A percentile compares a stretch with the other conserved stretches of the same genome.
Evolutionary conservation across 768 basidiomycete genomes (phyloP).

Genomic region (Hygrocybe coccinea): DNA sequence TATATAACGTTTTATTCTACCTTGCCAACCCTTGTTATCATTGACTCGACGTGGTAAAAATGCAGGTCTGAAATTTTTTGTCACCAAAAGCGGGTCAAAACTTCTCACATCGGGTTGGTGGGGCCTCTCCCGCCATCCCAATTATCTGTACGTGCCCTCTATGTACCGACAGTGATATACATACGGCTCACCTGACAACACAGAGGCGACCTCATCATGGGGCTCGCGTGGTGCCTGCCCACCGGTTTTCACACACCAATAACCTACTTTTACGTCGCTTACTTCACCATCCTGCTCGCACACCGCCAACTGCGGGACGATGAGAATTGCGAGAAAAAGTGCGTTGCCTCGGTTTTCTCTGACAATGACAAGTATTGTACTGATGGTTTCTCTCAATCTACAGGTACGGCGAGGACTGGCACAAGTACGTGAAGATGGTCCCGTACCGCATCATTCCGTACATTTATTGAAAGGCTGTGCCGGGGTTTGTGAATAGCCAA

Average conservation of each 20-base stretch:
- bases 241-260: conserved; percentile 89
- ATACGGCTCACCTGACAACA: background rate
- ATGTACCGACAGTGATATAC: background rate
- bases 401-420: conserved; percentile 94
- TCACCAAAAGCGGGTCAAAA: conserved; percentile 82
- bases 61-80: conserved; percentile 70
- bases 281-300: conserved; percentile 84
- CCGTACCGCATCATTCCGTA: conserved; percentile 84
- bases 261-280: conserved; percentile 91
- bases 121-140: conserved; percentile 90
- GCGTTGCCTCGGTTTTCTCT: conserved; percentile 22
- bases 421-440: conserved; percentile 81
- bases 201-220: conserved; percentile 86
- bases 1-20: conserved; percentile 29
- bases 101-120: conserved; percentile 96
- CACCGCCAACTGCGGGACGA: conserved; percentile 92
- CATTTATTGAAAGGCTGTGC: conserved; percentile 62
- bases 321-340: conserved; percentile 87
- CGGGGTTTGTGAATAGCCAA: too few species aligned
- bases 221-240: conserved; percentile 87
- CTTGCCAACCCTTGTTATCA: background rate
- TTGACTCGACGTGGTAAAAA: background rate
- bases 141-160: conserved; percentile 64
- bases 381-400: background rate
- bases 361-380: background rate